Evolutionary conservation across 2,329 filamentous ascomycete genomes (phyloP).

Genomic region (Parasarocladium wereldwijsianum): DNA sequence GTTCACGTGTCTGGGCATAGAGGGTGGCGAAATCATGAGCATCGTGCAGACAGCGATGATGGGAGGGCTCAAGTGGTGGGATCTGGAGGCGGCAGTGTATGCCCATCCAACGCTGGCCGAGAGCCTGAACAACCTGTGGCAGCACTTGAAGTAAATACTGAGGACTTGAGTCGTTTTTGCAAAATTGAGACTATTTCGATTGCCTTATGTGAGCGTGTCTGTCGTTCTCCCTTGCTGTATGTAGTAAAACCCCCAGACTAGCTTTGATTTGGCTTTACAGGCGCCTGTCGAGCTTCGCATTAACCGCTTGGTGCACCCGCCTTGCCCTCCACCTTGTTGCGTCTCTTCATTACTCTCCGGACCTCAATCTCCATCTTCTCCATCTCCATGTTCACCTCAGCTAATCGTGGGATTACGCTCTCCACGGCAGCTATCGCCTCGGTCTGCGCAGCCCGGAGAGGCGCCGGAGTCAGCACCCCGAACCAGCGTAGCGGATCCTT

Average conservation of each 20-base stretch:
- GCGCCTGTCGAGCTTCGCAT: no score
- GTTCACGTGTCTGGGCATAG: constrained; percentile 34
- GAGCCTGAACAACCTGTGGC: constrained; percentile 36
- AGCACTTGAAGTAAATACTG: constrained; percentile 18
- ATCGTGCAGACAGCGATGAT: constrained; percentile 38
- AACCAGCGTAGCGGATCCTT: constrained; percentile 46
- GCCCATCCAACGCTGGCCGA: constrained; percentile 36
- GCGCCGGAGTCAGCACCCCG: constrained; percentile 35
- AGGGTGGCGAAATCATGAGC: constrained; percentile 38
- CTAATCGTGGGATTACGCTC: constrained; percentile 39
- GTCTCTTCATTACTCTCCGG: constrained; percentile 41
- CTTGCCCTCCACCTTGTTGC: no score
- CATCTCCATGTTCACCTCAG: constrained; percentile 45
- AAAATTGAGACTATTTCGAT: no score
- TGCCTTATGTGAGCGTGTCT: no score
- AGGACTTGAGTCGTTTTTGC: no score
- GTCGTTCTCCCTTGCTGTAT: no score
- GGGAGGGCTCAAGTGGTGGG: constrained; percentile 27
- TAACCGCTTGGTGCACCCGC: no score
- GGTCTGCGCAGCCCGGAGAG: constrained; percentile 42
- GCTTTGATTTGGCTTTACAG: no score
- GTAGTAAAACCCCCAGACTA: no score
- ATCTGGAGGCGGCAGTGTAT: constrained; percentile 29
- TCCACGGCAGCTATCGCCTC: constrained; percentile 42
- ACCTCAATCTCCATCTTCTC: constrained; percentile 53